Evolutionary conservation across 2,329 filamentous ascomycete genomes (phyloP).

Genomic region (Cytospora schulzeri): DNA sequence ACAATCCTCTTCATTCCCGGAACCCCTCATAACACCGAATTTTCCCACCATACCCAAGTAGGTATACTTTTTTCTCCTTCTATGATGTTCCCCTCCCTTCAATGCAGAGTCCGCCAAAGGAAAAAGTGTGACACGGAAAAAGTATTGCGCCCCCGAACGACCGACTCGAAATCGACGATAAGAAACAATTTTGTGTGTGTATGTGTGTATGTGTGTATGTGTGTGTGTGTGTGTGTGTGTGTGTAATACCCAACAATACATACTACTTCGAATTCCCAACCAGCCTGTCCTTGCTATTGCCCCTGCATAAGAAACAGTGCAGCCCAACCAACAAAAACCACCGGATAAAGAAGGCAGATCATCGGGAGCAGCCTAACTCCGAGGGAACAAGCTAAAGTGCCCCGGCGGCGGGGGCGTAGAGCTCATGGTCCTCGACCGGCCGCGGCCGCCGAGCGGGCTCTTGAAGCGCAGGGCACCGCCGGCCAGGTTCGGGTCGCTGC

Average conservation of each 20-base stretch:
- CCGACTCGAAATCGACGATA: not conserved
- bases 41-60: not conserved
- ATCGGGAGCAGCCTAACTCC: slow-evolving; percentile 22
- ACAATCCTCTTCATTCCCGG: not conserved
- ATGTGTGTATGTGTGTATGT: not conserved
- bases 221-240: not conserved
- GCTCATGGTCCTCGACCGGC: slow-evolving; percentile 50
- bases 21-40: not conserved
- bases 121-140: not conserved
- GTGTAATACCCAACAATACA: slow-evolving; percentile 8
- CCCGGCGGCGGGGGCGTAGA: slow-evolving; percentile 49
- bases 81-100: slow-evolving; percentile 2
- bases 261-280: not conserved
- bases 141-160: slow-evolving; percentile 25
- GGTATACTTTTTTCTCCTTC: not conserved
- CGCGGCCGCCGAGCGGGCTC: slow-evolving; percentile 39
- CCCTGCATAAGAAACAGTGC: no score
- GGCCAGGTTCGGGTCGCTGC: slow-evolving; percentile 35
- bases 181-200: not conserved
- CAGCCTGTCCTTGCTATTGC: not conserved
- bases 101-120: slow-evolving; percentile 25
- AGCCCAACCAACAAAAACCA: no score
- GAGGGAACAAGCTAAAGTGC: slow-evolving; percentile 50
- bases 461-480: slow-evolving; percentile 31
- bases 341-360: no score